Percentiles rank a stretch among this genome's conserved stretches.
phyloP scores from a whole-genome alignment of 176 grass and related monocot species.

The Oryza coarctata region DNA sequence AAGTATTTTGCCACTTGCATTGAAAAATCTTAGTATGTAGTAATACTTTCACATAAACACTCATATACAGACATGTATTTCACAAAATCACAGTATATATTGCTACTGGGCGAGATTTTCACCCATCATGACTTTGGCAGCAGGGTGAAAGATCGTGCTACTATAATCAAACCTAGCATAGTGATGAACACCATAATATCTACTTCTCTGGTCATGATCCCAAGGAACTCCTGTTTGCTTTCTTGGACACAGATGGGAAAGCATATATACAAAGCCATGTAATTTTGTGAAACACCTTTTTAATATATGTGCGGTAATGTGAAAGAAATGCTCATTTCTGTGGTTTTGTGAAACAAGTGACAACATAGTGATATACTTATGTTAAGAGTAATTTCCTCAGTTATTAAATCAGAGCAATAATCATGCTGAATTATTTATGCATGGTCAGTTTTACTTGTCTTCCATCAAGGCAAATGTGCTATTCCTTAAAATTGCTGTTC shows the following conservation, averaged over 20 bases:
- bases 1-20: background rate
- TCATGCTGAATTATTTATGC: constrained; percentile 3
- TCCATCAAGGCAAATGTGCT: background rate
- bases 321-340: background rate
- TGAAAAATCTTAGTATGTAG: background rate
- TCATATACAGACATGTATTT: background rate
- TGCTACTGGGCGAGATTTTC: background rate
- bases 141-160: background rate
- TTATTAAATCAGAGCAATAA: constrained; percentile 19
- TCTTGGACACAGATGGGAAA: background rate
- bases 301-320: background rate
- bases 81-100: background rate
- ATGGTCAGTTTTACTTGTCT: background rate
- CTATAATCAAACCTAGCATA: background rate
- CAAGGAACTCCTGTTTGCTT: background rate
- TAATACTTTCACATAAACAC: background rate
- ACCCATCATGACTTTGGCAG: background rate
- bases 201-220: background rate
- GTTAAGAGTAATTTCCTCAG: background rate
- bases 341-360: background rate
- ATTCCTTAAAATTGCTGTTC: background rate
- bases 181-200: background rate
- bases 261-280: background rate
- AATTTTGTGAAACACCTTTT: background rate
- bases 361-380: background rate